phyloP scores from a whole-genome alignment of 371 early-diverging fungal genomes.

The Funneliformis caledonium region DNA sequence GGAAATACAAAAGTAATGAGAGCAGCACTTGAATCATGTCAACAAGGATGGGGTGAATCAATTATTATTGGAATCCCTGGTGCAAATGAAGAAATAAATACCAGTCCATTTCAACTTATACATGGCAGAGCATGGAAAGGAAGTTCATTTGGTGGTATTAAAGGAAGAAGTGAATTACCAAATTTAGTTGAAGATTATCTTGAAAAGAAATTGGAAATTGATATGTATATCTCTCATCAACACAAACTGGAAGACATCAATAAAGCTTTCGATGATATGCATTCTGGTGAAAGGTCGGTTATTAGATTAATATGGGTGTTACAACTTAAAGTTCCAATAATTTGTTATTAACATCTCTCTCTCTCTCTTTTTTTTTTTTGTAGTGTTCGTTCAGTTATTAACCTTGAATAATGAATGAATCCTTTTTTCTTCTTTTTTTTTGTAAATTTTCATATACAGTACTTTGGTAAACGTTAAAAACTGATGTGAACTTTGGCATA shows the following conservation, averaged over 20 bases:
- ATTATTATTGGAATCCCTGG: conserved; percentile 93
- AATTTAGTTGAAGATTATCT: conserved; percentile 86
- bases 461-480: too few species aligned
- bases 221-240: conserved; percentile 88
- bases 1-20: conserved; percentile 93
- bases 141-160: conserved; percentile 95
- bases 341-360: too few species aligned
- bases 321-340: too few species aligned
- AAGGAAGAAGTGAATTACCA: conserved; percentile 92
- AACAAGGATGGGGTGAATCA: conserved; percentile 93
- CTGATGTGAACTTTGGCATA: too few species aligned
- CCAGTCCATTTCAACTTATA: conserved; percentile 94
- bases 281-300: conserved; percentile 69
- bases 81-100: conserved; percentile 89
- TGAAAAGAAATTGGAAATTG: conserved; percentile 84
- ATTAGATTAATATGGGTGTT: neutral
- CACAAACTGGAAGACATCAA: conserved; percentile 86
- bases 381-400: conserved; percentile 68
- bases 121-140: conserved; percentile 94
- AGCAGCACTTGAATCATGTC: conserved; percentile 86
- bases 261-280: conserved; percentile 92
- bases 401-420: conserved; percentile 18
- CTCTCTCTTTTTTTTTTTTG: conserved; percentile 10
- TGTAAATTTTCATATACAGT: neutral
- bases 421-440: neutral